Percentiles rank a stretch among this genome's conserved stretches.
These are phyloP conservation scores for Penicillium egyptiacum DNA, from an alignment of 495 filamentous ascomycete genomes.

Conservation along the genomic window DNA sequence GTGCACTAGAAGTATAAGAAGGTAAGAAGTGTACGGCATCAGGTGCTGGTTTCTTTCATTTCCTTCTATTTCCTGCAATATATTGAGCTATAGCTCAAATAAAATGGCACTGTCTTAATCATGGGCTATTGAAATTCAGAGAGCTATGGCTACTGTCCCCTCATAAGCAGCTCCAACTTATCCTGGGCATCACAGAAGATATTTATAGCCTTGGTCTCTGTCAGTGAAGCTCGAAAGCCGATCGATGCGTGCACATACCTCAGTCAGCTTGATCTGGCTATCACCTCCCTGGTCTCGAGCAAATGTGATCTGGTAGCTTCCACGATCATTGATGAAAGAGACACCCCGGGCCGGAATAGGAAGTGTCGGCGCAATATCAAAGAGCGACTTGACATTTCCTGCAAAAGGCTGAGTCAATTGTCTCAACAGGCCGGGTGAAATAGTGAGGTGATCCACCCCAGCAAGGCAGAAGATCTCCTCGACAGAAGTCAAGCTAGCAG, in stretches of 20 bases:
- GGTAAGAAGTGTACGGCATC: background rate
- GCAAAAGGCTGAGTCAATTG: slow-evolving; percentile 42
- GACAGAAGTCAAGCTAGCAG: slow-evolving; percentile 55
- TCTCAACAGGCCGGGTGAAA: slow-evolving; percentile 52
- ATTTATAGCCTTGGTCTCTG: slow-evolving; percentile 48
- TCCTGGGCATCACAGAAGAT: slow-evolving; percentile 63
- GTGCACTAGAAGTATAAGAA: slow-evolving; percentile 13
- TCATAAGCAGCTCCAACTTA: slow-evolving; percentile 48
- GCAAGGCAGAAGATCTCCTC: slow-evolving; percentile 59
- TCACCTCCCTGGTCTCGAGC: slow-evolving; percentile 47
- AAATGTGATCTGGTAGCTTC: slow-evolving; percentile 50
- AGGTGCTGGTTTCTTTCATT: background rate
- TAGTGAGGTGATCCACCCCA: slow-evolving; percentile 57
- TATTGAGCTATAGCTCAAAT: background rate
- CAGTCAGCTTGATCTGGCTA: slow-evolving; percentile 51
- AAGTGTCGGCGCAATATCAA: slow-evolving; percentile 27
- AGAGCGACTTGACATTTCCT: slow-evolving; percentile 35
- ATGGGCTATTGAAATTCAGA: background rate
- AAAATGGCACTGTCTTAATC: background rate
- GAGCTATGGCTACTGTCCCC: background rate
- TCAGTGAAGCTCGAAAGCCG: background rate
- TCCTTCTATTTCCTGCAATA: background rate
- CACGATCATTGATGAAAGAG: slow-evolving; percentile 44
- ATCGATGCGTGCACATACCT: slow-evolving; percentile 33
- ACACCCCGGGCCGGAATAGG: slow-evolving; percentile 13